Conservation (phyloP, 352 stramenopile species). For the Chrysophaeum taylorii region DNA sequence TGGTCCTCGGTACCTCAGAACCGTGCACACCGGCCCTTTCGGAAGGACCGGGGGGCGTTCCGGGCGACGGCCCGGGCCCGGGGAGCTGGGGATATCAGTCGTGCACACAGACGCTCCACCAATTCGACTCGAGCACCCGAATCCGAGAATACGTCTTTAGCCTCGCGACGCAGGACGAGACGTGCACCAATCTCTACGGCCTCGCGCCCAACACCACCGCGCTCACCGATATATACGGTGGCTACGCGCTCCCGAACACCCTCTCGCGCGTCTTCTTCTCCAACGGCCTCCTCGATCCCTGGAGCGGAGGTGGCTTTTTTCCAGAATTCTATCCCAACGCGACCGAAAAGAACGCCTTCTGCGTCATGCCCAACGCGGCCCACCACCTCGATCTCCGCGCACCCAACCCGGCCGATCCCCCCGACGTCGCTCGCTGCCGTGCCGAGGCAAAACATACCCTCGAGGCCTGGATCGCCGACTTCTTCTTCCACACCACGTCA, state of each 20-base stretch:
- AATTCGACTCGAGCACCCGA: slow-evolving; percentile 39
- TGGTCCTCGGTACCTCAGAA: not conserved
- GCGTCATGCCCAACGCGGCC: slow-evolving; percentile 38
- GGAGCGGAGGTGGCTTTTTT: slow-evolving; percentile 43
- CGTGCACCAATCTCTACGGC: slow-evolving; percentile 38
- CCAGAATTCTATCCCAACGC: slow-evolving; percentile 33
- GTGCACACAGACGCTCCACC: slow-evolving; percentile 20
- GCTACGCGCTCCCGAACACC: slow-evolving; percentile 39
- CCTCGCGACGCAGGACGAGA: slow-evolving; percentile 33
- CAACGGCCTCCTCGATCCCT: slow-evolving; percentile 54
- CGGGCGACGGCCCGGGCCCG: slow-evolving; percentile 15
- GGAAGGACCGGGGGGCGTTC: slow-evolving; percentile 17
- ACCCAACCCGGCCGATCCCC: slow-evolving; percentile 6
- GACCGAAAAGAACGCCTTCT: slow-evolving; percentile 30
- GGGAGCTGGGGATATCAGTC: slow-evolving; percentile 17
- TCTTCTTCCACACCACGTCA: too few relatives aligned
- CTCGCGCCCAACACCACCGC: slow-evolving; percentile 42
- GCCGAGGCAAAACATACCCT: slow-evolving; percentile 20
- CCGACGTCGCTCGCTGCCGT: slow-evolving; percentile 7
- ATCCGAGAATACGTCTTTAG: slow-evolving; percentile 39
- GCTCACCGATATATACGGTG: slow-evolving; percentile 43
- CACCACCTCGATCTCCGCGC: slow-evolving; percentile 39
- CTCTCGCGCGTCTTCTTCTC: slow-evolving; percentile 57
- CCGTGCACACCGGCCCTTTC: not conserved
- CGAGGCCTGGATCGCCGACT: slow-evolving; percentile 22